Base-by-base conservation (phyloP, 2,329 filamentous ascomycete species). In the Claviceps sp. region DNA sequence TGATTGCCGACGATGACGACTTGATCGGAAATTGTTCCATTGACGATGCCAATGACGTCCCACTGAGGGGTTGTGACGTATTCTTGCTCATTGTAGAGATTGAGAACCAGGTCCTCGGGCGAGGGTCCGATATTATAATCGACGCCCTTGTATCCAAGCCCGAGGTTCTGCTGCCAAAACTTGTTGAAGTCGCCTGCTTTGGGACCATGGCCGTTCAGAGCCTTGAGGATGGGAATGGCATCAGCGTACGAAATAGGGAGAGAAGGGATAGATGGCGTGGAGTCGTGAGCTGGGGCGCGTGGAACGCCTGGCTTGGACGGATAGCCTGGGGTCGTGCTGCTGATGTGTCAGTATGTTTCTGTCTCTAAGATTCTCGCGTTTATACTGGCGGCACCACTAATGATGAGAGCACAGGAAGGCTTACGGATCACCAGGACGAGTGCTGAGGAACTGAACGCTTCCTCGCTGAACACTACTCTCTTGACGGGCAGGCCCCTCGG, bases 1-100 rank as follows among this genome's bases (percentile, higher is more conserved):
- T 95, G 90, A 62, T 95, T 95, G n/a, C 90, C 89, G 36, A 97
- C 71, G 3, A 98, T 77, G 45, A 98, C 74, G 1, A 95, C 88
- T 62, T 96, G 89, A 59, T 95, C 82, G 0, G 82, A 74, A 38
- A 93, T 80, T 0, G 85, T 86, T 9, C 91, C 93, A 60, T 95
- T 95, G 64, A 98, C 87, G 45, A 93, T 74, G 45, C 91, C 91
- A 57, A 97, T 91, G 2, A 93, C 87, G 62, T 98, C 85, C 89
- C 89, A 95, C 50, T 91, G 72, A 4, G 86, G 85, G 0, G 85
- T 93, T 1, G 79, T 91, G 14, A 81, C 80, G 61, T 95, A 93
- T 45, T 88, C 80, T 68, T 94, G 88, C 60, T 88, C 73, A 60
- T 91, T 95, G 61, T 78, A 75, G 42, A 87, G 75, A 62, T 89